Evolutionary conservation across 352 stramenopile species (phyloP), one percentile per base, ranked within the genome.

Genomic region (Globisporangium carolinianum): DNA sequence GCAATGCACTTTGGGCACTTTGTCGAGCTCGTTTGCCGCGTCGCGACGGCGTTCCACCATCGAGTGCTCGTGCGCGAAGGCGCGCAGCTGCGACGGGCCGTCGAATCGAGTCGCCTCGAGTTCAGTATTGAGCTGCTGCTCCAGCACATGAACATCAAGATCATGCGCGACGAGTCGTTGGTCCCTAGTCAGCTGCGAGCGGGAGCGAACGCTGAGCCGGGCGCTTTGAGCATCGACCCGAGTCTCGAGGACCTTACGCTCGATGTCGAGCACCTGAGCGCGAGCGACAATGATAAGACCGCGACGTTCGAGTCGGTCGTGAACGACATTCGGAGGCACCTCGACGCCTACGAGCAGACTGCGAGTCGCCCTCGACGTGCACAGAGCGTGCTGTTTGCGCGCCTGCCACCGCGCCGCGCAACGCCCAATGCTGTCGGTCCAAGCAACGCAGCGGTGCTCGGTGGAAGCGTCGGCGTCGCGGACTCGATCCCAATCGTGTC

Each of bases 41-140:
- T 87, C 2, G 76, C 78, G 8, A 75, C 73, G 10, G 56, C 60
- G 5, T 81, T 86, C 41, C 79, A 88, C 53, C 62, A 79, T 47
- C 63, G 69, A 17, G 60, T 75, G 4, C 59, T 87, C 12, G 50
- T 69, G 5, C 67, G 67, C 35, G 77, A 86, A 66, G 73, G 77
- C 5, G 73, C 72, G 0, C 73, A 83, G 52, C 66, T 87, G 12
- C 72, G 77, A 3, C 69, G 72, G 48, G 77, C 71, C 1, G 61
- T 85, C 10, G 75, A 87, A 53, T 74, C 71, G 6, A 83, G 71
- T 60, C 77, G 73, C 2, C 69, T 87, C 32, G 77, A 87, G 58
- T 86, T 87, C 48, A 86, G 75, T 45, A 65, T 87, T 24, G 69
- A 87, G 35, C 12, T 85, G 24, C 62, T 87, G 15, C 55, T 87